Evolutionary conservation across 2,329 filamentous ascomycete genomes (phyloP).

Genomic region (Epichloe uncinata): DNA sequence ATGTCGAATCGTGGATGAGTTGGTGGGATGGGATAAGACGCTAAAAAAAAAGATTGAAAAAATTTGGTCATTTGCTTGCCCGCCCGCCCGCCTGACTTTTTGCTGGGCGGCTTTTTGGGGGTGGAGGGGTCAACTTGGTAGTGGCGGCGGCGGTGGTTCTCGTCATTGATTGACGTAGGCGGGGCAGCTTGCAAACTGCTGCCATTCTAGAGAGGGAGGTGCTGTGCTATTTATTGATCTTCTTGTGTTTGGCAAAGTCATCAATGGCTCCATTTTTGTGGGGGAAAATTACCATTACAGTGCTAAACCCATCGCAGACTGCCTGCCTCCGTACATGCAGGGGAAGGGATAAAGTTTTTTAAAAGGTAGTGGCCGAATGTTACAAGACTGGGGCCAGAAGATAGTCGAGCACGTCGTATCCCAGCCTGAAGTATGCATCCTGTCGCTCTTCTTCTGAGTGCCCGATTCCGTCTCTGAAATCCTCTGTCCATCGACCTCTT

Average conservation of each 20-base stretch:
- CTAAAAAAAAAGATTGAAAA: not conserved
- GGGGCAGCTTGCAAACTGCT: too few relatives aligned
- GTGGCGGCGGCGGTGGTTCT: too few relatives aligned
- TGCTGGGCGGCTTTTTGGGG: too few relatives aligned
- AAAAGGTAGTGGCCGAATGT: not conserved
- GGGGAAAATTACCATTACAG: too few relatives aligned
- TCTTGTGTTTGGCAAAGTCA: too few relatives aligned
- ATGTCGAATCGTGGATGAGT: not conserved
- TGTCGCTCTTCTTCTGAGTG: constrained; percentile 11
- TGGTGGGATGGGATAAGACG: not conserved
- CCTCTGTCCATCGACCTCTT: constrained; percentile 25
- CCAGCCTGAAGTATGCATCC: constrained; percentile 30
- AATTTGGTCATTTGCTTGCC: not conserved
- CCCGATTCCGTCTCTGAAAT: constrained; percentile 13
- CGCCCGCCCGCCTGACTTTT: not conserved
- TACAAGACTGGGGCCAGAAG: constrained; percentile 38
- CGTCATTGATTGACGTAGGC: too few relatives aligned
- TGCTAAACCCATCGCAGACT: too few relatives aligned
- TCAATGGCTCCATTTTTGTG: too few relatives aligned
- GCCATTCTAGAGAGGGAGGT: too few relatives aligned
- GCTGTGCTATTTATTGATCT: too few relatives aligned
- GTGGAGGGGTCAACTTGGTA: too few relatives aligned
- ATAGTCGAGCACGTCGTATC: constrained; percentile 41
- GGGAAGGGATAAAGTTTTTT: not conserved
- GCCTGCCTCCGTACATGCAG: too few relatives aligned